A percentile compares a stretch with the other conserved stretches of the same genome.
Conservation (phyloP, 1,284 basidiomycete species). For the Boletus mariae region DNA sequence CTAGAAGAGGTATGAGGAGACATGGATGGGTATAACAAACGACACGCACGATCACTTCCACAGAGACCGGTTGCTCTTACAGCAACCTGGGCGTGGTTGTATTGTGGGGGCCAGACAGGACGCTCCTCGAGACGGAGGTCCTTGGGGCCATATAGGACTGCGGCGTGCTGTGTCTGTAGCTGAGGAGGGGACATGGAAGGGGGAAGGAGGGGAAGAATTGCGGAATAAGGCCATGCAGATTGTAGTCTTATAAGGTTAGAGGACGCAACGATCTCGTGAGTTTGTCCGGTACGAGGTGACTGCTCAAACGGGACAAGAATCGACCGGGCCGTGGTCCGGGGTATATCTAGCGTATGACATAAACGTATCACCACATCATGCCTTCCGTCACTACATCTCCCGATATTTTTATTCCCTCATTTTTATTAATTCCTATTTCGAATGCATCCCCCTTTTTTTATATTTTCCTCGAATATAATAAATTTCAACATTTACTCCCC, state of each 20-base stretch:
- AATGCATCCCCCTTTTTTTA: constrained; percentile 13
- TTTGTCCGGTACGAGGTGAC: constrained; percentile 15
- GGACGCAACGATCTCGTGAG: constrained; percentile 31
- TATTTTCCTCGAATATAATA: constrained; percentile 9
- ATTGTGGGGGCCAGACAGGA: constrained; percentile 60
- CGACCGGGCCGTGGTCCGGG: constrained; percentile 29
- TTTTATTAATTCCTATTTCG: constrained; percentile 28
- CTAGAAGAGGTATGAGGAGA: constrained; percentile 37
- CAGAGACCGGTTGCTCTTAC: constrained; percentile 87
- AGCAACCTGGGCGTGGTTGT: constrained; percentile 69
- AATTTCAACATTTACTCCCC: constrained; percentile 12
- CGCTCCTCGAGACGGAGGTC: constrained; percentile 73
- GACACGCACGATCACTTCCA: constrained; percentile 78
- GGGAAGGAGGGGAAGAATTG: constrained; percentile 23
- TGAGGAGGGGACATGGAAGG: constrained; percentile 54
- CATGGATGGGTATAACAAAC: constrained; percentile 1
- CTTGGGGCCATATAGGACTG: constrained; percentile 67
- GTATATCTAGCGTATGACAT: constrained; percentile 25
- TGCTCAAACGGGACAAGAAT: constrained; percentile 24
- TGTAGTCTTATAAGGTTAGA: constrained; percentile 33
- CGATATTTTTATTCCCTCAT: constrained; percentile 23
- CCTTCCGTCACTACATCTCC: constrained; percentile 22
- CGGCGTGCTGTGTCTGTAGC: constrained; percentile 55
- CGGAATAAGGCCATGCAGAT: constrained; percentile 25
- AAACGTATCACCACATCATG: constrained; percentile 24